Percentiles rank a stretch among this genome's conserved stretches.
These are phyloP conservation scores for Suhomyces guaymorum DNA, from an alignment of 1,139 yeast species.

Conservation along the genomic window DNA sequence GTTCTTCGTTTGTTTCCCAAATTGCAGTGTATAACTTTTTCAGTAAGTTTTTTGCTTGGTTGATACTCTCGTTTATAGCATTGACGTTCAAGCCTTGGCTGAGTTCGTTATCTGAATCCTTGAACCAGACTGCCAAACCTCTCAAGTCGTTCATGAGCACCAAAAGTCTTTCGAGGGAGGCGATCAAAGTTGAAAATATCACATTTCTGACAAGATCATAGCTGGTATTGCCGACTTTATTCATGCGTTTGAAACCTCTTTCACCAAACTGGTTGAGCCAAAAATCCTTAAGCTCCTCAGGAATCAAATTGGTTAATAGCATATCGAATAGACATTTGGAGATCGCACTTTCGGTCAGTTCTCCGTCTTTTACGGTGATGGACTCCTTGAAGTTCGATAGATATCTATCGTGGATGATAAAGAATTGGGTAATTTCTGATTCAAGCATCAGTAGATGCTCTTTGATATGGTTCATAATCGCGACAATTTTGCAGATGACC, in stretches of 20 bases:
- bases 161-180: slow-evolving; percentile 58
- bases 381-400: slow-evolving; percentile 33
- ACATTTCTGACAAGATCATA: slow-evolving; percentile 51
- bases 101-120: slow-evolving; percentile 15
- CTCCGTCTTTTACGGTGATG: slow-evolving; percentile 9
- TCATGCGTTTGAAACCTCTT: slow-evolving; percentile 63
- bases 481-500: slow-evolving; percentile 33
- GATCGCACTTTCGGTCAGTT: slow-evolving; percentile 7
- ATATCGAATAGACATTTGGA: slow-evolving; percentile 44
- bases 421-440: slow-evolving; percentile 43
- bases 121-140: slow-evolving; percentile 46
- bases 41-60: slow-evolving; percentile 32
- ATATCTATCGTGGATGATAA: slow-evolving; percentile 40
- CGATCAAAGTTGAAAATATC: slow-evolving; percentile 52
- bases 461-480: slow-evolving; percentile 33
- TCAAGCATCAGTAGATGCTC: slow-evolving; percentile 39
- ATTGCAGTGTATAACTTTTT: slow-evolving; percentile 41
- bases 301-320: slow-evolving; percentile 58
- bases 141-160: slow-evolving; percentile 49
- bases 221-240: slow-evolving; percentile 47
- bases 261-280: slow-evolving; percentile 63
- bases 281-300: slow-evolving; percentile 38
- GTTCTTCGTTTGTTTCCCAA: slow-evolving; percentile 54
- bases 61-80: slow-evolving; percentile 29
- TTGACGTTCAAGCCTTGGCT: slow-evolving; percentile 31